Percentiles rank a stretch among this genome's conserved stretches.
phyloP scores from a whole-genome alignment of 371 early-diverging fungal genomes.

The Haplosporangium sp. region DNA sequence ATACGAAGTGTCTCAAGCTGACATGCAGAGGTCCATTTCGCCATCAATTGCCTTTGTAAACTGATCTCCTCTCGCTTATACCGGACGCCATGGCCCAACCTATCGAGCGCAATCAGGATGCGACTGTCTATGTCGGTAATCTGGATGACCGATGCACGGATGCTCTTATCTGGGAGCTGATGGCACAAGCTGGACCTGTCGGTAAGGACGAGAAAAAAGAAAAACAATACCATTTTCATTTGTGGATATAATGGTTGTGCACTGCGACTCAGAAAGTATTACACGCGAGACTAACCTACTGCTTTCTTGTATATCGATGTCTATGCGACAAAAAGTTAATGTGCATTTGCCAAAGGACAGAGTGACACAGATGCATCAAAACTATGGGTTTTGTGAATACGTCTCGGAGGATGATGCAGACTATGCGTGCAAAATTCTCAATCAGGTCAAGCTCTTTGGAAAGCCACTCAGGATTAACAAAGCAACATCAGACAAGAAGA shows the following conservation, averaged over 20 bases:
- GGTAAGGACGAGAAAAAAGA: constrained; percentile 60
- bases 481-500: constrained; percentile 90
- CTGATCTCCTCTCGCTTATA: neutral
- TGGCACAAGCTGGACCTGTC: constrained; percentile 98
- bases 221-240: neutral
- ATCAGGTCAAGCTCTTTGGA: constrained; percentile 94
- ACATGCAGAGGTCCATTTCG: too few species aligned
- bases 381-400: constrained; percentile 97
- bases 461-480: constrained; percentile 97
- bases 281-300: neutral
- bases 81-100: constrained; percentile 44
- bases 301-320: neutral
- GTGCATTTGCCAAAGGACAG: constrained; percentile 98
- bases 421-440: constrained; percentile 96
- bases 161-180: constrained; percentile 95
- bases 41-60: too few species aligned
- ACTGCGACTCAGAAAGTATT: neutral
- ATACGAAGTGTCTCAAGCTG: too few species aligned
- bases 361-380: constrained; percentile 94
- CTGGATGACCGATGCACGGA: constrained; percentile 96
- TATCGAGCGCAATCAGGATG: constrained; percentile 89
- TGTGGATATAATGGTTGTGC: neutral
- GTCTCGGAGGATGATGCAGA: constrained; percentile 95
- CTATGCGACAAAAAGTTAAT: constrained; percentile 68
- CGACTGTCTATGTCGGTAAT: constrained; percentile 98